These are phyloP conservation scores for Arabidopsis lyrata DNA, from an alignment of 441 rosid species.

Conservation along the genomic window DNA sequence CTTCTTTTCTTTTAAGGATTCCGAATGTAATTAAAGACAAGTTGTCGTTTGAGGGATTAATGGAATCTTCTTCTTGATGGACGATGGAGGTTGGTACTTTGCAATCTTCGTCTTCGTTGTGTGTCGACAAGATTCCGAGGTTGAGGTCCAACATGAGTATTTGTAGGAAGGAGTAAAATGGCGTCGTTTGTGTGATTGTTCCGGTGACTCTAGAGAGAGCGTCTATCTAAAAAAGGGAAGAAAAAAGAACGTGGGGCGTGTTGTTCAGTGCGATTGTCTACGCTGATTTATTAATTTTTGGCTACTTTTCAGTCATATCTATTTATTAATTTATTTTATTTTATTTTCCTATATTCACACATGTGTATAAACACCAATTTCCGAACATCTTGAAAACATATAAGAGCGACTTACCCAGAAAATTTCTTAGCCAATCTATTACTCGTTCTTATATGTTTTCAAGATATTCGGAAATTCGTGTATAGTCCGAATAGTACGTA, in stretches of 20 bases:
- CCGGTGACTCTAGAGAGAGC: slow-evolving; percentile 4
- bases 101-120: slow-evolving; percentile 38
- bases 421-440: background rate
- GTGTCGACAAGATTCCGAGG: slow-evolving; percentile 55
- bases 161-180: background rate
- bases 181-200: slow-evolving; percentile 11
- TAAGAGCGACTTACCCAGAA: too few species aligned
- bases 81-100: slow-evolving; percentile 24
- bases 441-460: background rate
- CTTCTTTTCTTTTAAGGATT: slow-evolving; percentile 52
- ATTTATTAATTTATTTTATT: background rate
- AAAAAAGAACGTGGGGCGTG: slow-evolving; percentile 37
- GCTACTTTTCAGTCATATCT: slow-evolving; percentile 8
- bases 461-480: background rate
- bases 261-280: slow-evolving; percentile 41
- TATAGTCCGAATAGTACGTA: background rate
- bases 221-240: slow-evolving; percentile 10
- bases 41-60: slow-evolving; percentile 43
- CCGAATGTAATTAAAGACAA: slow-evolving; percentile 49
- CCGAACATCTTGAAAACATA: too few species aligned
- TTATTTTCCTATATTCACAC: background rate
- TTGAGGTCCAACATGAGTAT: slow-evolving; percentile 74
- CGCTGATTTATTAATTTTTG: slow-evolving; percentile 6
- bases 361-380: background rate
- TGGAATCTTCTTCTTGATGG: slow-evolving; percentile 53